These are phyloP conservation scores for Hymenoscyphus linearis DNA, from an alignment of 2,329 filamentous ascomycete genomes.

Conservation along the genomic window DNA sequence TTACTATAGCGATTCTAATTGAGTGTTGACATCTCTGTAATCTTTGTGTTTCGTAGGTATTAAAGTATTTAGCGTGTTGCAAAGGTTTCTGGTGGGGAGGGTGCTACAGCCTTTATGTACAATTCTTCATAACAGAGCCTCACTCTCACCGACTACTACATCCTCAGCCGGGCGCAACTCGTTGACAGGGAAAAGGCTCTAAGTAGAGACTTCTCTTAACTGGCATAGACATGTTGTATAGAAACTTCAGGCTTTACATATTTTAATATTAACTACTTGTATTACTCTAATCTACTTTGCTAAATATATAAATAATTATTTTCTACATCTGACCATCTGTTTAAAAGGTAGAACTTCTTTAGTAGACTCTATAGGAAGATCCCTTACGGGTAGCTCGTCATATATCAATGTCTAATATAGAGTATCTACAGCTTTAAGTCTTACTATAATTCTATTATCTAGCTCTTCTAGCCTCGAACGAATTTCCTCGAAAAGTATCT, in stretches of 20 bases:
- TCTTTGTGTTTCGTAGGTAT: too few species aligned
- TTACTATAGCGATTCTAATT: too few species aligned
- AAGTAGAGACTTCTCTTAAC: not conserved
- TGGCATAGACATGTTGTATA: not conserved
- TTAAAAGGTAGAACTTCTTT: constrained; percentile 16
- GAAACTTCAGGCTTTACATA: too few species aligned
- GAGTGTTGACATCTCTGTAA: too few species aligned
- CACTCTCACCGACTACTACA: too few species aligned
- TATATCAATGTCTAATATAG: constrained; percentile 13
- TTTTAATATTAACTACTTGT: not conserved
- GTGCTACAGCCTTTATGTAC: too few species aligned
- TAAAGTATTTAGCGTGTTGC: too few species aligned
- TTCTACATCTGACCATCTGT: constrained; percentile 14
- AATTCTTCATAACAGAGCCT: too few species aligned
- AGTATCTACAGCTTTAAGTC: constrained; percentile 15
- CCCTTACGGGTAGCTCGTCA: constrained; percentile 10
- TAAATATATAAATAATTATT: constrained; percentile 11
- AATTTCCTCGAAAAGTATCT: constrained; percentile 13
- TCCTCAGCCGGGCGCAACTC: too few species aligned
- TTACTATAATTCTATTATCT: constrained; percentile 14
- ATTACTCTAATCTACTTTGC: constrained; percentile 5
- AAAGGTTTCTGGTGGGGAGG: too few species aligned
- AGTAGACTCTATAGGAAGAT: constrained; percentile 15
- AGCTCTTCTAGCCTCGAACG: constrained; percentile 12
- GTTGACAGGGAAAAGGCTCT: not conserved